These are phyloP conservation scores for Caloboletus inedulis DNA, from an alignment of 1,284 basidiomycete species.

Conservation along the genomic window DNA sequence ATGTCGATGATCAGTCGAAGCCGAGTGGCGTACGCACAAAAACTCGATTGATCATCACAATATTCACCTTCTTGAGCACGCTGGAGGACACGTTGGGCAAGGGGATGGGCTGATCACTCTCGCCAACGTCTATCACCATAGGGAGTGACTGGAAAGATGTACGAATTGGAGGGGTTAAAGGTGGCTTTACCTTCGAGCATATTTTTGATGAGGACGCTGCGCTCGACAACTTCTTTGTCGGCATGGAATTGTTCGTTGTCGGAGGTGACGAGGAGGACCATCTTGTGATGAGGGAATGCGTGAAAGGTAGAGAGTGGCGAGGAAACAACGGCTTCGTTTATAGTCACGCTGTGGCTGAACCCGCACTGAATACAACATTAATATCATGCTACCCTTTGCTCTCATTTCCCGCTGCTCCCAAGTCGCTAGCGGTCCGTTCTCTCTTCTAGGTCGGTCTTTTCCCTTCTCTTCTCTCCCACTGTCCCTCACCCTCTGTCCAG, in stretches of 20 bases:
- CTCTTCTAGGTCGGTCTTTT: slow-evolving; percentile 41
- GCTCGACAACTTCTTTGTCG: slow-evolving; percentile 93
- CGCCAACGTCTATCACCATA: slow-evolving; percentile 75
- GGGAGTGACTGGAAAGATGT: slow-evolving; percentile 13
- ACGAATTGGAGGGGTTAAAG: slow-evolving; percentile 8
- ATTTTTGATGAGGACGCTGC: slow-evolving; percentile 96
- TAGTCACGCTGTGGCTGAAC: slow-evolving; percentile 12
- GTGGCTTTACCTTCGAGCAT: slow-evolving; percentile 89
- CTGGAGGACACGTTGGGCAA: slow-evolving; percentile 95
- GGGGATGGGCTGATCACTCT: slow-evolving; percentile 91
- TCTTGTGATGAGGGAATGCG: slow-evolving; percentile 34
- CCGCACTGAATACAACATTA: background rate
- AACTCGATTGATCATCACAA: slow-evolving; percentile 6
- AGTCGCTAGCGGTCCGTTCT: slow-evolving; percentile 45
- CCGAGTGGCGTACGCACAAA: background rate
- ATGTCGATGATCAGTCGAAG: slow-evolving; percentile 5
- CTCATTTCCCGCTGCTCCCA: slow-evolving; percentile 43
- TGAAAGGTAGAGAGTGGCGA: slow-evolving; percentile 5
- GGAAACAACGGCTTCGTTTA: slow-evolving; percentile 2
- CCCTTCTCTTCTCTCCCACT: background rate
- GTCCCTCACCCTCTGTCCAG: slow-evolving; percentile 20
- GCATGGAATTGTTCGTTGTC: slow-evolving; percentile 96
- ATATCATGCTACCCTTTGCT: slow-evolving; percentile 27
- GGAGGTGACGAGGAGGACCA: slow-evolving; percentile 85
- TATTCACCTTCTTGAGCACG: slow-evolving; percentile 88